Conservation (phyloP, 176 grass and related monocot species). For the Oryza officinalis region DNA sequence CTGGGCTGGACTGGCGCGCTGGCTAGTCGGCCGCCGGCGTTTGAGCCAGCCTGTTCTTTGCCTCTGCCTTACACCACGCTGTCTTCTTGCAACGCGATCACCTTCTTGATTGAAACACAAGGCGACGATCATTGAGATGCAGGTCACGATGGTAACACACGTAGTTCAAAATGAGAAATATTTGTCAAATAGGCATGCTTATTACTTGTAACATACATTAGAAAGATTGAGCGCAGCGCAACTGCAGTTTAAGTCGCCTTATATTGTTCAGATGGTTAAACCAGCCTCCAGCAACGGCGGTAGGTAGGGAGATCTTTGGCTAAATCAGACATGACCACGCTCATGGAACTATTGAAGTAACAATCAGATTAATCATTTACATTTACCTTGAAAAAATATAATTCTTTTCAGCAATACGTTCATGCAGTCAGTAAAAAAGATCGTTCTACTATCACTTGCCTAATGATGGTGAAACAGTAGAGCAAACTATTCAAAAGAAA, state of each 20-base stretch:
- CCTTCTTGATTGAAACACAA: too few relatives aligned
- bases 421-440: background rate
- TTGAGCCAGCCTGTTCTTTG: too few relatives aligned
- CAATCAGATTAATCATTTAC: background rate
- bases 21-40: too few relatives aligned
- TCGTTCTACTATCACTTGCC: conserved; percentile 20
- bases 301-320: background rate
- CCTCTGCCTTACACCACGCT: too few relatives aligned
- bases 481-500: background rate
- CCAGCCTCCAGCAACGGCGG: background rate
- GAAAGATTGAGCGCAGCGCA: background rate
- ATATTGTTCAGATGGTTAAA: background rate
- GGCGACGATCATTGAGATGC: too few relatives aligned
- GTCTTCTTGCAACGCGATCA: too few relatives aligned
- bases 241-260: background rate
- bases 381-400: conserved; percentile 29
- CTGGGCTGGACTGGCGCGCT: too few relatives aligned
- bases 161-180: background rate
- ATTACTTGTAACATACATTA: background rate
- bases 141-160: background rate
- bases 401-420: conserved; percentile 18
- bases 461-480: background rate
- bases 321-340: background rate
- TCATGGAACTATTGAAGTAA: background rate
- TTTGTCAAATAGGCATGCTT: background rate